Evolutionary conservation across 164 flowering plant species (phyloP), one percentile per base, ranked within the genome.

Genomic region (Magnolia sinica): DNA sequence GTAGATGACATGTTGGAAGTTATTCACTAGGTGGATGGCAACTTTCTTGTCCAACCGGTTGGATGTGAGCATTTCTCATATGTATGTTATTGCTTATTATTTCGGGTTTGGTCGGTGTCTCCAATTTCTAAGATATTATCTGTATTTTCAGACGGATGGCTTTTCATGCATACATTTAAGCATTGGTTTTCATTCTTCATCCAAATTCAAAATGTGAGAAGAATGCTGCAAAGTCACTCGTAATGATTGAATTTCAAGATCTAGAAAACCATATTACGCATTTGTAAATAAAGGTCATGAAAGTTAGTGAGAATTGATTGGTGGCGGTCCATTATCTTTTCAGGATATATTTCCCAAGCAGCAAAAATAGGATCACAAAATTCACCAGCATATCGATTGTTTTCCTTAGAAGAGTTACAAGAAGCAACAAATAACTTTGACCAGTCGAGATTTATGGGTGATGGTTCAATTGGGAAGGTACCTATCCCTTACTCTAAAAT

Each of bases 401-500:
- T 91, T 84, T 77, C 91, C 9, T 24, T 89, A 45, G 90, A 88
- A 79, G 97, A 93, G 84, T 77, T 95, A 78, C 82, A 84, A 81
- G 97, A 89, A 81, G 97, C 93, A 64, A 92, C 98, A 73, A 84
- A 86, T 69, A 84, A 89, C 79, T 92, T 95, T 74, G 86, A 88
- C 82, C 77, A 77, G 69, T 88, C 91, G 64, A 70, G 80, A 14
- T 84, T 86, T 69, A 20, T 95, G 79, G 97, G 98, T 65, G 91
- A 90, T 80, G 91, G 95, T 76, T 92, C 92, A 55, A 65, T 77
- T 20, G 96, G 98, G 61, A 89, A 90, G 97, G 97, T 92, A 90
- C 71, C 14, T 45, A 72, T 68, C 49, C 49, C 49, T 29, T 14
- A 29, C 71, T 37, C 50, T 9, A 31, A 29, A 37, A 68, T 29